phyloP scores from a whole-genome alignment of 148 eudicot genomes.

The Dianthus caryophyllus region DNA sequence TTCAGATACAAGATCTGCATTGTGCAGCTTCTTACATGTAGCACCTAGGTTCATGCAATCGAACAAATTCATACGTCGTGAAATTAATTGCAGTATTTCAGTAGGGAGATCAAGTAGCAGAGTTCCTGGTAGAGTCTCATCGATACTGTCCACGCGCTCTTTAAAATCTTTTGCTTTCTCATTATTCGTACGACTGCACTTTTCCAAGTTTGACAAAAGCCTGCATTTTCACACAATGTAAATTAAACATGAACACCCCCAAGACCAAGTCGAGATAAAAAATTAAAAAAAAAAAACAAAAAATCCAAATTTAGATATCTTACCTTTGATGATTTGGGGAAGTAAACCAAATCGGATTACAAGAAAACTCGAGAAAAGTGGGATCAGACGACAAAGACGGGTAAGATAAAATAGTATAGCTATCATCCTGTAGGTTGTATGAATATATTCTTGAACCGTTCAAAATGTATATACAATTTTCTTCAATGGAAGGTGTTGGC shows the following conservation, averaged over 20 bases:
- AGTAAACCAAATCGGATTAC: slow-evolving; percentile 2
- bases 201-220: not conserved
- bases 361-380: not conserved
- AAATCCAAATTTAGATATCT: too few species aligned
- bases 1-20: not conserved
- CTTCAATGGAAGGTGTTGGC: not conserved
- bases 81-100: not conserved
- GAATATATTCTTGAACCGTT: not conserved
- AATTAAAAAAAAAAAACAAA: too few species aligned
- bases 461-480: slow-evolving; percentile 5
- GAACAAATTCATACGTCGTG: not conserved
- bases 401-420: too few species aligned
- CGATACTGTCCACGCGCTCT: not conserved
- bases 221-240: not conserved
- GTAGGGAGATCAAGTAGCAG: not conserved
- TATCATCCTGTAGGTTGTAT: slow-evolving; percentile 11
- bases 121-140: not conserved
- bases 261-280: too few species aligned
- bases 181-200: too few species aligned
- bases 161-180: not conserved
- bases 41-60: slow-evolving; percentile 13
- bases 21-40: not conserved
- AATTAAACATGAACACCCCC: too few species aligned
- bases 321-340: slow-evolving; percentile 13
- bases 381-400: not conserved